A percentile compares a stretch with the other conserved stretches of the same genome.
phyloP scores from a whole-genome alignment of 495 filamentous ascomycete species.

The Clavariopsis aquatica region DNA sequence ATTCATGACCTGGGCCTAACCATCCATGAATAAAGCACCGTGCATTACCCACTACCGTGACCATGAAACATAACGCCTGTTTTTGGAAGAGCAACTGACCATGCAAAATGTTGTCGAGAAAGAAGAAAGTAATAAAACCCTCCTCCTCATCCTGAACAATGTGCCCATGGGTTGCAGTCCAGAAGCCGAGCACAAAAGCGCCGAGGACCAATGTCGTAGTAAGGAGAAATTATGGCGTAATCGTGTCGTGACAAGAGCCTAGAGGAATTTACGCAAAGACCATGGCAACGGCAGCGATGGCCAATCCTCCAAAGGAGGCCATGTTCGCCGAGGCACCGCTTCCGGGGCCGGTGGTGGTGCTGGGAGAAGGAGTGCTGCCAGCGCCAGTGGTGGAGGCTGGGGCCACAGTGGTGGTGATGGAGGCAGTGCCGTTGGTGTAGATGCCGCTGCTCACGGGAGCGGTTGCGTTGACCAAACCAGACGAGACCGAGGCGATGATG shows the following conservation, averaged over 20 bases:
- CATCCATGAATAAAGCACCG: background rate
- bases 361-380: constrained; percentile 8
- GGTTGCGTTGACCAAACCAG: background rate
- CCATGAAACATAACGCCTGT: constrained; percentile 15
- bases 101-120: constrained; percentile 20
- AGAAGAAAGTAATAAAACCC: constrained; percentile 14
- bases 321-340: constrained; percentile 15
- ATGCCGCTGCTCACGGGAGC: background rate
- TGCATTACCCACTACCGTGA: background rate
- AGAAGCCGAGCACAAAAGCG: constrained; percentile 1
- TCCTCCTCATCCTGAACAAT: background rate
- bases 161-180: constrained; percentile 10
- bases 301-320: constrained; percentile 24
- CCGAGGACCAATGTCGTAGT: background rate
- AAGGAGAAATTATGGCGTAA: constrained; percentile 2
- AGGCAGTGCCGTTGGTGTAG: constrained; percentile 8
- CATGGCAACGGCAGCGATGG: constrained; percentile 18
- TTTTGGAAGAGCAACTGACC: constrained; percentile 20
- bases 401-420: background rate
- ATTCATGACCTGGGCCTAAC: background rate
- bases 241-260: background rate
- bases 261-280: constrained; percentile 25
- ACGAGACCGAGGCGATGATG: background rate
- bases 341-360: constrained; percentile 3
- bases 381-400: background rate